Percentiles rank a stretch among this genome's conserved stretches.
Evolutionary conservation across 2,329 filamentous ascomycete genomes (phyloP).

Genomic region (Daldinia sp.): DNA sequence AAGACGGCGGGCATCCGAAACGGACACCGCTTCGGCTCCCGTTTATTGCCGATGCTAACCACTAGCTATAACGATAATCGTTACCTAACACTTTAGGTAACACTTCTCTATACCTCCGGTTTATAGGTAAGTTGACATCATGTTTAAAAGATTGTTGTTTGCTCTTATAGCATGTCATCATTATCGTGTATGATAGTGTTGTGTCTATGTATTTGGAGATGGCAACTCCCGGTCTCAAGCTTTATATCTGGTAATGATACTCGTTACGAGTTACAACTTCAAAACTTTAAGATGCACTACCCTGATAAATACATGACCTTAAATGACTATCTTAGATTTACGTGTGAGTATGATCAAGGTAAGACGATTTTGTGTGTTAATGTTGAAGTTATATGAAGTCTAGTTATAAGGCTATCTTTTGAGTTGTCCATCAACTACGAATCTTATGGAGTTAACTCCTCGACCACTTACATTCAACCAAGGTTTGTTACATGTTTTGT

Average conservation of each 20-base stretch:
- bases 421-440: not conserved
- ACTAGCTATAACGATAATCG: slow-evolving; percentile 16
- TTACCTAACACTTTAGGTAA: slow-evolving; percentile 34
- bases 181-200: not conserved
- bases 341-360: too few species aligned
- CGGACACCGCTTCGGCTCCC: not conserved
- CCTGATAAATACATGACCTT: too few species aligned
- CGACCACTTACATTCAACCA: not conserved
- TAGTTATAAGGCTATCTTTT: too few species aligned
- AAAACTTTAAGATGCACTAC: too few species aligned
- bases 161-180: not conserved
- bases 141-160: not conserved
- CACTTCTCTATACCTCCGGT: not conserved
- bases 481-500: not conserved
- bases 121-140: not conserved
- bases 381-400: too few species aligned
- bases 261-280: too few species aligned
- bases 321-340: too few species aligned
- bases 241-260: too few species aligned
- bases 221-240: too few species aligned
- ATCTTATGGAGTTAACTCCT: not conserved
- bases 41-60: slow-evolving; percentile 23
- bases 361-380: too few species aligned
- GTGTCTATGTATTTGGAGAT: too few species aligned
- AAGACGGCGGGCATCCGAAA: not conserved